A percentile compares a stretch with the other conserved stretches of the same genome.
Conservation (phyloP, 2,329 filamentous ascomycete genomes). For the Aspergillus sp. region DNA sequence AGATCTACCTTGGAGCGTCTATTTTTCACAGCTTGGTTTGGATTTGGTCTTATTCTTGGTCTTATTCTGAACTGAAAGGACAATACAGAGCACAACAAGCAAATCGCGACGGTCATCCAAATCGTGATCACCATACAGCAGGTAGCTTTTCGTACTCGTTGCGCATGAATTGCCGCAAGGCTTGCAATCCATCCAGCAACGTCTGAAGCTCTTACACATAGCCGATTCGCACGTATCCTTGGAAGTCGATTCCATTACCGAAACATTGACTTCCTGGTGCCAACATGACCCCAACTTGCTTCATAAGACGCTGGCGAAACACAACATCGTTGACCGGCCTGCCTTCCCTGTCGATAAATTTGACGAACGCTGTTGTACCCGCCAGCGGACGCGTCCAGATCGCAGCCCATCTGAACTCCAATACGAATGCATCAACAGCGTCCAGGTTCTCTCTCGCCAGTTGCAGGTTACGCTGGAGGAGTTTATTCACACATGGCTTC, state of each 20-base stretch:
- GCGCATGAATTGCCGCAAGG: slow-evolving; percentile 48
- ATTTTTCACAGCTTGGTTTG: slow-evolving; percentile 13
- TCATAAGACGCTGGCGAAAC: slow-evolving; percentile 62
- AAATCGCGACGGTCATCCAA: too few species aligned
- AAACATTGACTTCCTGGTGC: slow-evolving; percentile 69
- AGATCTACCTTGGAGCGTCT: slow-evolving; percentile 14
- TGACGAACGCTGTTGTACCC: slow-evolving; percentile 73
- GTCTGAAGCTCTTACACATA: slow-evolving; percentile 66
- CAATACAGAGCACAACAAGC: too few species aligned
- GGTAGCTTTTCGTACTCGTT: slow-evolving; percentile 45
- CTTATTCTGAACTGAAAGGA: slow-evolving; percentile 11
- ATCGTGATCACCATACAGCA: too few species aligned
- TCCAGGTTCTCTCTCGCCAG: slow-evolving; percentile 62
- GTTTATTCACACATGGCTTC: slow-evolving; percentile 54
- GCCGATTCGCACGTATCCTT: slow-evolving; percentile 69
- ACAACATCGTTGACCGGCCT: slow-evolving; percentile 62
- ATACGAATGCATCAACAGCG: slow-evolving; percentile 60
- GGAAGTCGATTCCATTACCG: slow-evolving; percentile 58
- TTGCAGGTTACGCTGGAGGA: slow-evolving; percentile 59
- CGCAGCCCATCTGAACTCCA: slow-evolving; percentile 45
- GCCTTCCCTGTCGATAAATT: slow-evolving; percentile 53
- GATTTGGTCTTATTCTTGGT: slow-evolving; percentile 24
- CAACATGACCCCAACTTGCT: slow-evolving; percentile 66
- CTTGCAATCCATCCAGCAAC: slow-evolving; percentile 57
- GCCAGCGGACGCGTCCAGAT: slow-evolving; percentile 68